Evolutionary conservation across 2,329 filamentous ascomycete species (phyloP), one percentile per base, ranked within the genome.

Genomic region (Cytospora paraplurivora): DNA sequence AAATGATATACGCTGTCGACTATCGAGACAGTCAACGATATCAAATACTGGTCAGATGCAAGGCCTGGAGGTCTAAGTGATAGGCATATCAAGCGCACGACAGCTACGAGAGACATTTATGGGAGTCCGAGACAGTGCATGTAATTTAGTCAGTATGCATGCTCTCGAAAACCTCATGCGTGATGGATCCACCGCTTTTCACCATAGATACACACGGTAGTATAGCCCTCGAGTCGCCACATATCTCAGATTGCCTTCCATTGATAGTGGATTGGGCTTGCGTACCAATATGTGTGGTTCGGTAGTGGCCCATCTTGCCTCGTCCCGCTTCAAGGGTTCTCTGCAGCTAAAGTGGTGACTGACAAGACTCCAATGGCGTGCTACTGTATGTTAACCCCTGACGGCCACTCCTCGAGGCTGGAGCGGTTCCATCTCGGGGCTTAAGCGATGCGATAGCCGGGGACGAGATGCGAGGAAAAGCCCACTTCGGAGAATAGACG

Each of bases 271-370:
- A 15, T 44, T 44, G 38, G 7, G 10, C n/a, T 10, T 47, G 44
- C n/a, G 19, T 47, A 11, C 7, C 5, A 4, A 27, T 27, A 27
- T 27, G 27, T 21, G 21, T 12, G 17, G n/a, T 47, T 47, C 44
- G n/a, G 44, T 12, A 8, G 21, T 19, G n/a, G 8, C 44, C 44
- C 44, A 47, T 11, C n/a, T 1, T 21, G 44, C n/a, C 44, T 47
- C n/a, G 44, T 47, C 21, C 21, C 8, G 44, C 4, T 19, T 19
- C 7, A 19, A 15, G 41, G 47, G 33, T 11, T 51, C 10, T 49
- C 19, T 56, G 59, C 50, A 52, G 63, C 63, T 65, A 62, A 65
- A 59, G 56, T 65, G 63, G 41, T 65, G 59, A 50, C 59, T 58
- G 52, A 56, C 47, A 33, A 50, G 56, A 56, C 37, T 15, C 41